phyloP scores from a whole-genome alignment of 441 rosid genomes.

The Geranium incanum region DNA sequence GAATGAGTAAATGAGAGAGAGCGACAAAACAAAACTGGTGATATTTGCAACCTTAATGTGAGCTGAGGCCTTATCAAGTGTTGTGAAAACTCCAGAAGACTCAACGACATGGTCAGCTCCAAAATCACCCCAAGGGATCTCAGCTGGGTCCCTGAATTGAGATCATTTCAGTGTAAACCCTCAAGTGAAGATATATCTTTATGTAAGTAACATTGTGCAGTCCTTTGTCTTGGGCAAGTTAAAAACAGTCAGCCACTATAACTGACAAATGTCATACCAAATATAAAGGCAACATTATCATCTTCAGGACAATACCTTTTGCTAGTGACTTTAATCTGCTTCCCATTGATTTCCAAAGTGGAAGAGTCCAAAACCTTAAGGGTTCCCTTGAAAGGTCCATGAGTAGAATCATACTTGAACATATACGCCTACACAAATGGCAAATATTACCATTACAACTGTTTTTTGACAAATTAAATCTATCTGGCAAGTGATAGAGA shows the following conservation, averaged over 20 bases:
- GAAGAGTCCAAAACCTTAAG: slow-evolving; percentile 66
- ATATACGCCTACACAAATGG: slow-evolving; percentile 62
- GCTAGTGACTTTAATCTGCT: slow-evolving; percentile 55
- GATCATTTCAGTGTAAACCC: slow-evolving; percentile 16
- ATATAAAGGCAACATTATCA: not conserved
- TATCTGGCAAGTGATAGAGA: too few relatives aligned
- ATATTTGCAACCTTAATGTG: slow-evolving; percentile 58
- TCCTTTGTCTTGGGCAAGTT: not conserved
- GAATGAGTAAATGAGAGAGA: not conserved
- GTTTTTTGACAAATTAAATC: not conserved
- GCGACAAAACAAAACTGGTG: not conserved
- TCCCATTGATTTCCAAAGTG: slow-evolving; percentile 86
- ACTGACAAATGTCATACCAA: too few relatives aligned
- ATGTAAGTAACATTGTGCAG: not conserved
- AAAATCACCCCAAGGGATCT: slow-evolving; percentile 94
- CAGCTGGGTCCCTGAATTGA: slow-evolving; percentile 67
- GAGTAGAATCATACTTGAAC: slow-evolving; percentile 95
- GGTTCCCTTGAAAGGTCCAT: slow-evolving; percentile 66
- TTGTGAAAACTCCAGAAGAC: slow-evolving; percentile 90
- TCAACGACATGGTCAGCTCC: slow-evolving; percentile 89
- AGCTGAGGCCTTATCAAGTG: slow-evolving; percentile 69
- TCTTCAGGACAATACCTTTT: slow-evolving; percentile 46
- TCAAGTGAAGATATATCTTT: not conserved
- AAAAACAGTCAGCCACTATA: not conserved
- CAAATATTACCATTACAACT: slow-evolving; percentile 16